Percentiles rank a stretch among this genome's conserved stretches.
phyloP scores from a whole-genome alignment of 2,329 filamentous ascomycete genomes.

The Trichophyton simii region DNA sequence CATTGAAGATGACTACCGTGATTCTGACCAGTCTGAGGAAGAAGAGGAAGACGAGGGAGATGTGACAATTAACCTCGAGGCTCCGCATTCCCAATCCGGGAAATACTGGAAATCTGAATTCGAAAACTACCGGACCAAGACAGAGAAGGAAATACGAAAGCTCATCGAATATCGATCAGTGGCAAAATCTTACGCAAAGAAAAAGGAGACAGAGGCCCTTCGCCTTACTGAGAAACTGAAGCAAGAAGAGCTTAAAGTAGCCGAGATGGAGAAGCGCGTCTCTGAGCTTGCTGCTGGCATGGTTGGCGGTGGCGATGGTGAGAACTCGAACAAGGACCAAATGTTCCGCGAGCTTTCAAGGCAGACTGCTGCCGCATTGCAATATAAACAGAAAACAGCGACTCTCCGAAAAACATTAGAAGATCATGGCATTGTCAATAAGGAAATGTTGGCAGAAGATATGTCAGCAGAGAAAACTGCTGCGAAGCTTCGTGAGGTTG shows the following conservation, averaged over 20 bases:
- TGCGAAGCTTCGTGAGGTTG: conserved; percentile 22
- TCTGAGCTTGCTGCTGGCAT: conserved; percentile 31
- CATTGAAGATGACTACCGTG: not conserved
- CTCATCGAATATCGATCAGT: conserved; percentile 48
- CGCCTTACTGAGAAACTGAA: conserved; percentile 41
- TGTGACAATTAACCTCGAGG: conserved; percentile 41
- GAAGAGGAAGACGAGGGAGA: conserved; percentile 22
- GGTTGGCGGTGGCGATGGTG: conserved; percentile 17
- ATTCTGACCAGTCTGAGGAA: not conserved
- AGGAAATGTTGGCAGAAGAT: conserved; percentile 16
- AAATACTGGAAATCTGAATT: conserved; percentile 52
- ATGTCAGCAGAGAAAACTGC: conserved; percentile 12
- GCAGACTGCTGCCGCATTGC: conserved; percentile 33
- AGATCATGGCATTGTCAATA: conserved; percentile 27
- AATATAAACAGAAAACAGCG: conserved; percentile 33
- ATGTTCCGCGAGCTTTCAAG: conserved; percentile 32
- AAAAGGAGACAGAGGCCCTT: conserved; percentile 45
- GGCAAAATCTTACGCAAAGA: conserved; percentile 47
- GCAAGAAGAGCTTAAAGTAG: conserved; percentile 36
- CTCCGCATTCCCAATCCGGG: conserved; percentile 46
- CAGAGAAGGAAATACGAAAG: conserved; percentile 48
- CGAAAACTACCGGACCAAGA: conserved; percentile 45
- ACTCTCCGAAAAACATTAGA: conserved; percentile 27
- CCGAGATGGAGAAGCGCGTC: conserved; percentile 33
- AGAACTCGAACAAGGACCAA: conserved; percentile 26